Base-by-base conservation (phyloP, 176 grass and related monocot genomes). In the Oryza glaberrima region DNA sequence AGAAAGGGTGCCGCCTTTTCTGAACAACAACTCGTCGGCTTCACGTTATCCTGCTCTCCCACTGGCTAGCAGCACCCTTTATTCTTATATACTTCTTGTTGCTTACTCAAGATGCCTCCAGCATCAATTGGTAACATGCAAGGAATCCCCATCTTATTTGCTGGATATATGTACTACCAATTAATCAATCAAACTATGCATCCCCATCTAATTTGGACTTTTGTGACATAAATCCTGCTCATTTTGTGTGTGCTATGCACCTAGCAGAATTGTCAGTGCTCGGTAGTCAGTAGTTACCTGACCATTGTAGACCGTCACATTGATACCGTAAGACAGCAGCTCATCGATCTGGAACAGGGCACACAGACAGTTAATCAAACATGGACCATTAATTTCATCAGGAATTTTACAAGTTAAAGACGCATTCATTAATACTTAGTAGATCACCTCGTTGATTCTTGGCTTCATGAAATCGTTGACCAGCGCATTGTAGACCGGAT, bases 281-380 rank as follows among this genome's bases (percentile, higher is more conserved):
- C 52, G 5, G 52, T 20, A 19, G 43, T 16, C 20, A 23, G 58
- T 75, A 34, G 47, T 73, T 60, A 93, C 88, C 87, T 93, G 91
- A 2, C 91, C 91, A 70, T 90, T 89, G 74, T 90, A 93, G 2
- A 93, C 69, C 0, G 88, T 93, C 6, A 93, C 87, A 66, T 72
- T 82, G 22, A 93, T 61, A 10, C 88, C 88, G 13, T 74, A 76
- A 5, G 67, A 90, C 9, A 93, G 47, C 6, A 90, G 49, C 77
- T 87, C 84, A 46, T 93, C 84, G 9, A 93, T 78, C 87, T 87
- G 66, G 19, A 68, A 40, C 1, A 23, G 11, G n/a, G 7, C 38
- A 82, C 47, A 1, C 16, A 82, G 0, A 9, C 8, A 54, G 35
- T 36, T 4, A 5, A 56, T 76, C 28, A 76, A 58, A 38, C 6